These are phyloP conservation scores for Plasmodium gaboni DNA, from an alignment of 169 alveolate species.

Conservation along the genomic window DNA sequence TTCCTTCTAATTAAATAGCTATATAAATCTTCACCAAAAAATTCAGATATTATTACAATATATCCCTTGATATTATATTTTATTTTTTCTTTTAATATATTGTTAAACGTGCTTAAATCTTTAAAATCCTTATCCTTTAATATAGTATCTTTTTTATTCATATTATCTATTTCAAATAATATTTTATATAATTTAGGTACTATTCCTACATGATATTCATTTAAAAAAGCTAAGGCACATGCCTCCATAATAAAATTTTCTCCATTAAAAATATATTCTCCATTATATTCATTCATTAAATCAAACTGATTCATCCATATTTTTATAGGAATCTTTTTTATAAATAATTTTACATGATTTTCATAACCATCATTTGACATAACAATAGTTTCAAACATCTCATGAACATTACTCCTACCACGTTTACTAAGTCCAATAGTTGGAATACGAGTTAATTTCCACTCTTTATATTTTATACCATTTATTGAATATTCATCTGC, in stretches of 20 bases:
- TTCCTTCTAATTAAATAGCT: slow-evolving; percentile 76
- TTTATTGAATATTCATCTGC: slow-evolving; percentile 48
- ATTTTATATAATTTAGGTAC: slow-evolving; percentile 82
- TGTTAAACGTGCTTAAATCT: slow-evolving; percentile 47
- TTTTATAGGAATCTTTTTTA: slow-evolving; percentile 83
- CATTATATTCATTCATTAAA: slow-evolving; percentile 80
- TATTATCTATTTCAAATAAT: slow-evolving; percentile 75
- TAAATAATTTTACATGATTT: slow-evolving; percentile 69
- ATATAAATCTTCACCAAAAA: too few relatives aligned
- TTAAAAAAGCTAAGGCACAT: slow-evolving; percentile 81
- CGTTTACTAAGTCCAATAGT: slow-evolving; percentile 80
- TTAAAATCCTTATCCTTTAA: background rate
- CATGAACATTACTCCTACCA: slow-evolving; percentile 79
- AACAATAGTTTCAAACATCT: slow-evolving; percentile 49
- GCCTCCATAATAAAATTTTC: slow-evolving; percentile 88
- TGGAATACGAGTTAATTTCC: slow-evolving; percentile 79
- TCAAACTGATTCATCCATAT: slow-evolving; percentile 85
- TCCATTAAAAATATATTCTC: slow-evolving; percentile 85
- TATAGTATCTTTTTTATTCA: too few relatives aligned
- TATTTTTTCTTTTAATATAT: slow-evolving; percentile 16
- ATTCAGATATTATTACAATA: slow-evolving; percentile 18
- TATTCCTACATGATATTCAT: slow-evolving; percentile 70
- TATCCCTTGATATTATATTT: slow-evolving; percentile 75
- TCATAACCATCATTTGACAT: slow-evolving; percentile 4
- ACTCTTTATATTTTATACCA: slow-evolving; percentile 75